Base-by-base conservation (phyloP, 345 rosid species). In the Hibiscus tridactylites region DNA sequence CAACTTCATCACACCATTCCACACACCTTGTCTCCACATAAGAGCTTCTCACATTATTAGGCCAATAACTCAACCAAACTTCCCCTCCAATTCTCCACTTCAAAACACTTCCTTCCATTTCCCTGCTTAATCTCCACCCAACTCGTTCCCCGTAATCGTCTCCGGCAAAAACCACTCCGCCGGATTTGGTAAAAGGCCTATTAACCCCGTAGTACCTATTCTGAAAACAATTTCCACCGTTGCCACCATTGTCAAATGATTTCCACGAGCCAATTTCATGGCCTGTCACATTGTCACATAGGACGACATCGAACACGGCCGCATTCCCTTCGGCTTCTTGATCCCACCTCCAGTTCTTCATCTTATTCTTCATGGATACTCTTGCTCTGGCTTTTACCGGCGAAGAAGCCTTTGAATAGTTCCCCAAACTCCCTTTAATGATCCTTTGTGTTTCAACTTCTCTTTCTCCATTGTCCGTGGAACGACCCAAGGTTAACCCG, bases 51-150 rank as follows among this genome's bases (percentile, higher is more conserved):
- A 88, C 83, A 67, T 78, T 81, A 42, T 81, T 88, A 17, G 97
- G 85, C 91, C 83, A 82, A 80, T 91, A 93, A 57, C 84, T 91
- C 70, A 93, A 58, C 94, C 93, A 93, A 74, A 91, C 80, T 47
- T 86, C 77, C 11, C 91, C 92, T 65, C 97, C 94, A 9, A 93
- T 79, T 72, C 96, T 89, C 97, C 96, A 93, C 64, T 89, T 93
- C 83, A 89, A 42, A 67, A 91, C 97, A 69, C 89, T 93, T 68
- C 97, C 98, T 81, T 93, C 96, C 98, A 85, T 89, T 68, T 93
- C 97, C 70, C 83, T 89, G 76, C 84, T 85, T 76, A 93, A 79
- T 81, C 98, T 83, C 98, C 98, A 93, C 56, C 78, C 77, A 26
- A 84, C 90, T 58, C 71, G 78, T 29, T 84, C 88, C 49, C 97